phyloP scores from a whole-genome alignment of 2,329 filamentous ascomycete species.

The Phyllosticta paracitricarpa region DNA sequence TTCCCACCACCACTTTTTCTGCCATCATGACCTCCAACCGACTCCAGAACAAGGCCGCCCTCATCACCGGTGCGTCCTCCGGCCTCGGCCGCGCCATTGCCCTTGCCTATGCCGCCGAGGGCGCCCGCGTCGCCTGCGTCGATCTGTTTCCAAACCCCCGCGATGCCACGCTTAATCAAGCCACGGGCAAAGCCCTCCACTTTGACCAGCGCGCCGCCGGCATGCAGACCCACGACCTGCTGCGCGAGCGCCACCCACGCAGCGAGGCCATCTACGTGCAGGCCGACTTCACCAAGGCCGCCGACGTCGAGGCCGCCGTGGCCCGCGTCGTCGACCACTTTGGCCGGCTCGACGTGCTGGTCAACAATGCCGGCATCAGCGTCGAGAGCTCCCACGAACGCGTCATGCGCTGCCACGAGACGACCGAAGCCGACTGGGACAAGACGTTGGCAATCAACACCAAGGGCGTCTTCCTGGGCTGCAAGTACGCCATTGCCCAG shows the following conservation, averaged over 20 bases:
- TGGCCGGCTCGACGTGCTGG: constrained; percentile 26
- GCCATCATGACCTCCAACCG: background rate
- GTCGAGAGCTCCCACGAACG: constrained; percentile 19
- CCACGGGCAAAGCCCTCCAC: constrained; percentile 22
- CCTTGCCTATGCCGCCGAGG: constrained; percentile 13
- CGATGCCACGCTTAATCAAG: constrained; percentile 17
- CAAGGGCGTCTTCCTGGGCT: constrained; percentile 30
- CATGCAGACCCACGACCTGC: constrained; percentile 16
- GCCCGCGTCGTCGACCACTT: constrained; percentile 18
- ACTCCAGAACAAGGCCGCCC: constrained; percentile 15
- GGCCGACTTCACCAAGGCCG: constrained; percentile 22
- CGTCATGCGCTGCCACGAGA: constrained; percentile 20
- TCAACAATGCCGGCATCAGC: constrained; percentile 29
- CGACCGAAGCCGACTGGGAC: constrained; percentile 26
- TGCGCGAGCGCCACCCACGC: constrained; percentile 12
- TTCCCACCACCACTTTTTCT: background rate
- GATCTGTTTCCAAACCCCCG: constrained; percentile 22
- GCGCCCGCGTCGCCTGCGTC: constrained; percentile 17
- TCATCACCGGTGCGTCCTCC: constrained; percentile 21
- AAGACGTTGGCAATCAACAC: constrained; percentile 27
- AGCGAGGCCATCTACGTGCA: constrained; percentile 19
- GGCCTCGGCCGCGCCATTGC: constrained; percentile 21
- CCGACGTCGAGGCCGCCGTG: constrained; percentile 18
- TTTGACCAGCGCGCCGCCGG: constrained; percentile 17
- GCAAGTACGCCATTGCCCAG: constrained; percentile 28